These are phyloP conservation scores for Saturnispora kantuleensis DNA, from an alignment of 805 yeast genomes.

Conservation along the genomic window DNA sequence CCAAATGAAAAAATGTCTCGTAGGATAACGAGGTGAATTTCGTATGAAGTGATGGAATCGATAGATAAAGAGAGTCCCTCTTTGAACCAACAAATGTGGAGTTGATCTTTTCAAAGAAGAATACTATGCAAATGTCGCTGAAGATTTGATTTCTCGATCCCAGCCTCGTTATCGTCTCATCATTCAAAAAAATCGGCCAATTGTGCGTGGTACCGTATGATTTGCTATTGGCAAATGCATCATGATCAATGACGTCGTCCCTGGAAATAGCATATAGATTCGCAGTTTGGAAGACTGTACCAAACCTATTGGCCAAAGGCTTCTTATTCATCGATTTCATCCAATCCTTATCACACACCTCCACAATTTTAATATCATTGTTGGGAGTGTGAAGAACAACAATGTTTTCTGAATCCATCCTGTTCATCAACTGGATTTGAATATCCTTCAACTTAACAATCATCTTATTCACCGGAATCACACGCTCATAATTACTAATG, in stretches of 20 bases:
- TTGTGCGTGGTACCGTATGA: conserved; percentile 48
- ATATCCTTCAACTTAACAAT: conserved; percentile 66
- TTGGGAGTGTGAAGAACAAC: conserved; percentile 65
- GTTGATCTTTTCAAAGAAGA: conserved; percentile 48
- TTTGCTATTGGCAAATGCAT: conserved; percentile 14
- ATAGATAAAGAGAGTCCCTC: conserved; percentile 45
- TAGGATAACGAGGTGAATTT: conserved; percentile 70
- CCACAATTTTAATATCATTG: conserved; percentile 58
- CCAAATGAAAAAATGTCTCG: conserved; percentile 51
- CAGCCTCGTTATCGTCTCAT: conserved; percentile 36
- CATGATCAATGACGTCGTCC: conserved; percentile 28
- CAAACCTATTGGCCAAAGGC: conserved; percentile 56
- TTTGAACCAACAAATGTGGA: conserved; percentile 25
- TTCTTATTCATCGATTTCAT: conserved; percentile 15
- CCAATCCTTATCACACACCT: conserved; percentile 37
- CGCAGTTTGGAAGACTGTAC: conserved; percentile 58
- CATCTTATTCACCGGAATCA: conserved; percentile 42
- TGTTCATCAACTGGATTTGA: conserved; percentile 62
- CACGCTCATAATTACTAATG: conserved; percentile 26
- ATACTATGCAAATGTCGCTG: conserved; percentile 50
- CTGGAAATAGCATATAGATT: conserved; percentile 60
- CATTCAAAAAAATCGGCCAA: conserved; percentile 88
- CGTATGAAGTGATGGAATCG: conserved; percentile 59
- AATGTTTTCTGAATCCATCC: conserved; percentile 44
- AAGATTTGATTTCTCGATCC: conserved; percentile 40